Base-by-base conservation (phyloP, 306 rosid species). In the Carpinus viminea region DNA sequence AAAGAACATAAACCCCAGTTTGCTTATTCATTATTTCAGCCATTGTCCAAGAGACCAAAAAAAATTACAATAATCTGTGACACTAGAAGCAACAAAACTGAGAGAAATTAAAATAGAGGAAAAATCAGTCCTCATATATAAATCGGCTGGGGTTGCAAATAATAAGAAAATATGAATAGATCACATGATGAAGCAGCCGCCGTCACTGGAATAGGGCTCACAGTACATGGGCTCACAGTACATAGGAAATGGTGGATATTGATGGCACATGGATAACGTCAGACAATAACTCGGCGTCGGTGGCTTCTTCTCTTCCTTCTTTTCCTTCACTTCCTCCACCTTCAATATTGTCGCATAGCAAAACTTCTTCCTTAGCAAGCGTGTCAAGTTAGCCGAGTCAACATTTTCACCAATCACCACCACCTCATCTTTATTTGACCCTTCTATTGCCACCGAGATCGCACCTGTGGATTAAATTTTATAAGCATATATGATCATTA, bases 341-440 rank as follows among this genome's bases (percentile, higher is more conserved):
- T 24, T 80, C 26, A 21, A 1, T n/a, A 83, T 76, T 20, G 15
- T 2, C 12, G 73, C 84, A 47, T 24, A 10, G 2, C 24, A 2
- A 15, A 79, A 52, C 66, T 79, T 83, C 83, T 76, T 83, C 45
- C 76, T 71, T 41, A 79, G 47, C 3, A 20, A 21, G 60, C 54
- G 5, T 0, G 74, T 18, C 86, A 85, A 26, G 57, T 76, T 31
- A 13, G 31, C 79, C 0, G 89, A 45, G 26, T 85, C 87, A 0
- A 78, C 57, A 0, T 1, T 52, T 0, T 81, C 83, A 26, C 86
- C 89, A 1, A 36, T 68, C 71, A 85, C 86, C 65, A n/a, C 78
- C 78, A 88, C 24, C n/a, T 45, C 20, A 68, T 84, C 87, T 56
- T 34, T 38, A 7, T 81, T 76, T 69, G 26, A 68, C 6, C 86